Conservation (phyloP, 2,329 filamentous ascomycete species). For the Lizonia empirigonia region DNA sequence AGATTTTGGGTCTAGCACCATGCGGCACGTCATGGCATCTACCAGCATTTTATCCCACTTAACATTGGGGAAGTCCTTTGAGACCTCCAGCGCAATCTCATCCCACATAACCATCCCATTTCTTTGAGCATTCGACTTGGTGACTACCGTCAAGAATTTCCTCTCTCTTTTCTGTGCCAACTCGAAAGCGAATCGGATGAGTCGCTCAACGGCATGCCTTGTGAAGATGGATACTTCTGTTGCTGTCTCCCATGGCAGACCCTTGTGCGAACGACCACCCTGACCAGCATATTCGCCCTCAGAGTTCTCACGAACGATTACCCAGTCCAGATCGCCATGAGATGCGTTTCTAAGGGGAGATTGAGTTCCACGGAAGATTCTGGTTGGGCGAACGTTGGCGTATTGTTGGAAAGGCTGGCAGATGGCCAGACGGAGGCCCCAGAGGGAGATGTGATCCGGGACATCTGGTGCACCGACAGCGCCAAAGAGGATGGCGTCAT, state of each 20-base stretch:
- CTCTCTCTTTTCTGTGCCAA: slow-evolving; percentile 61
- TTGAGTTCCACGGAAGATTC: slow-evolving; percentile 64
- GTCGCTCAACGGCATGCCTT: slow-evolving; percentile 62
- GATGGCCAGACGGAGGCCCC: slow-evolving; percentile 62
- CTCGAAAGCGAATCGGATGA: slow-evolving; percentile 69
- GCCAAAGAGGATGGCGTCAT: slow-evolving; percentile 72
- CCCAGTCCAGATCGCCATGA: slow-evolving; percentile 68
- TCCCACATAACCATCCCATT: slow-evolving; percentile 74
- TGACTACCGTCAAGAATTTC: slow-evolving; percentile 67
- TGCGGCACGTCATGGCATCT: slow-evolving; percentile 69
- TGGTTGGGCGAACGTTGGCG: slow-evolving; percentile 64
- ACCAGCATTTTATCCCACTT: slow-evolving; percentile 69
- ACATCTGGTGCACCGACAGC: slow-evolving; percentile 68
- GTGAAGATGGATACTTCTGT: slow-evolving; percentile 70
- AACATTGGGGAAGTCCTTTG: slow-evolving; percentile 65
- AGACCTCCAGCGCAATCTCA: slow-evolving; percentile 62
- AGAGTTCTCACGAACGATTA: slow-evolving; percentile 70
- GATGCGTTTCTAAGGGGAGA: slow-evolving; percentile 61
- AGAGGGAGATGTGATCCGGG: slow-evolving; percentile 62
- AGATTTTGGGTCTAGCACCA: slow-evolving; percentile 65
- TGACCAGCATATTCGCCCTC: slow-evolving; percentile 71
- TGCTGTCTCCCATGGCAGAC: slow-evolving; percentile 64
- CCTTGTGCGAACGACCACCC: slow-evolving; percentile 65
- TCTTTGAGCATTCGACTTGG: slow-evolving; percentile 69
- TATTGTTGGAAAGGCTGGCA: slow-evolving; percentile 63